Conservation (phyloP, 805 yeast genomes). For the Saturnispora ahearnii region DNA sequence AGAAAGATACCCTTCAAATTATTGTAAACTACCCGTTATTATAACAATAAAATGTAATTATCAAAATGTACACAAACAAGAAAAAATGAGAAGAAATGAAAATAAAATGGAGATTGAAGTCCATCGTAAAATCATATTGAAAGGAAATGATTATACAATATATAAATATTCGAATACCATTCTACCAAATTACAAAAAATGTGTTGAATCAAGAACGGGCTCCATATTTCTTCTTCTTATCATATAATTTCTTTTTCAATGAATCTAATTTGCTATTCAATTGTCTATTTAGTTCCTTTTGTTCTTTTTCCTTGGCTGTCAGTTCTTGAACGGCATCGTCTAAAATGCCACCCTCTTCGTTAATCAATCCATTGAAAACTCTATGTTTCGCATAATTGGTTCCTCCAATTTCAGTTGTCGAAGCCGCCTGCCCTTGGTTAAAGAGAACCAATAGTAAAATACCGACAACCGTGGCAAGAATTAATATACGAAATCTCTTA, state of each 20-base stretch:
- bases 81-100: too few relatives aligned
- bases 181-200: too few relatives aligned
- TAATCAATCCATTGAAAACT: slow-evolving; percentile 3
- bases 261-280: not conserved
- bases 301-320: not conserved
- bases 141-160: too few relatives aligned
- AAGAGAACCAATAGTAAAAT: not conserved
- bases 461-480: not conserved
- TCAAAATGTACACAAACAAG: too few relatives aligned
- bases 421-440: not conserved
- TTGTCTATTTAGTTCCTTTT: not conserved
- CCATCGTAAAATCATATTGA: too few relatives aligned
- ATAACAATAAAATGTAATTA: too few relatives aligned
- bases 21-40: too few relatives aligned
- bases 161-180: too few relatives aligned
- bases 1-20: too few relatives aligned
- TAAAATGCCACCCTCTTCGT: slow-evolving; percentile 1
- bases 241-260: slow-evolving; percentile 1
- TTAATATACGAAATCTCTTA: not conserved
- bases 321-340: slow-evolving; percentile 3
- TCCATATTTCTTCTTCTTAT: not conserved
- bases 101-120: too few relatives aligned
- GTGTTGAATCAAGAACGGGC: not conserved
- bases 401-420: not conserved
- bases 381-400: not conserved